Evolutionary conservation across 75 land plant species (phyloP).

Genomic region (Pinus tabuliformis): DNA sequence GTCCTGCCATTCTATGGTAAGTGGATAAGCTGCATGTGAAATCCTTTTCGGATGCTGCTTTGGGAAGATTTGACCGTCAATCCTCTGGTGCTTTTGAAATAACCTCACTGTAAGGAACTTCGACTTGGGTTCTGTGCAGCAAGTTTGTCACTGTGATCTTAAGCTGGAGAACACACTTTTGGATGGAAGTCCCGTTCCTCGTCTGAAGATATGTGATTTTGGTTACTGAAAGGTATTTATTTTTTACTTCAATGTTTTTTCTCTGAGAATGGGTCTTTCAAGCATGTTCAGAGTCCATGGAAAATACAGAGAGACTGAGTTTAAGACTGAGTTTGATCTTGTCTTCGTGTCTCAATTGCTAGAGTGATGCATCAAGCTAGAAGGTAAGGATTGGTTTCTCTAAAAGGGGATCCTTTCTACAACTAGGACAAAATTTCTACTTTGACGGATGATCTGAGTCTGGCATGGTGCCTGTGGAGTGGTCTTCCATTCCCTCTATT

Average conservation of each 20-base stretch:
- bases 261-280: background rate
- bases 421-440: too few species aligned
- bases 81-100: background rate
- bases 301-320: background rate
- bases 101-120: background rate
- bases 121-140: conserved; percentile 16
- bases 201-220: conserved; percentile 78
- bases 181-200: conserved; percentile 76
- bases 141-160: conserved; percentile 73
- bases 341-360: background rate
- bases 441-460: too few species aligned
- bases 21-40: too few species aligned
- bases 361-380: background rate
- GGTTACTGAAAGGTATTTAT: conserved; percentile 66
- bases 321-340: too few species aligned
- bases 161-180: conserved; percentile 73
- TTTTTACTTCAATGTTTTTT: background rate
- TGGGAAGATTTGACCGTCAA: background rate
- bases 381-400: background rate
- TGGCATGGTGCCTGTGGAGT: too few species aligned
- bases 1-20: too few species aligned
- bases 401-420: too few species aligned
- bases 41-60: too few species aligned
- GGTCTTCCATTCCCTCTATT: too few species aligned
- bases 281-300: background rate